These are phyloP conservation scores for Sclerotinia minor DNA, from an alignment of 2,329 filamentous ascomycete genomes.

Conservation along the genomic window DNA sequence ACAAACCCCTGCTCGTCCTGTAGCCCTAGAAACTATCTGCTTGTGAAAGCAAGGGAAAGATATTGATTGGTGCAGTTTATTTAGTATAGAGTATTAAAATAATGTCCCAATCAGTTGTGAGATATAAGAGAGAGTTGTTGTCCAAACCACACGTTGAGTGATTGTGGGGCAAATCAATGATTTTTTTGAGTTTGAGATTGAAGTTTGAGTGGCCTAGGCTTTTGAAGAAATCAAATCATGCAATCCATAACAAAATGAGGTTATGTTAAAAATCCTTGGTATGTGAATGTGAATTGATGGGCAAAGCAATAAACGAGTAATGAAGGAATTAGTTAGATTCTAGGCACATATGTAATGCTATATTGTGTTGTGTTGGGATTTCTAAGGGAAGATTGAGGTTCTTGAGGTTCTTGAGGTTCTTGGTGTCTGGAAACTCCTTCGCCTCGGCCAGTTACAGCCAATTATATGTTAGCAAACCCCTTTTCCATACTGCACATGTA, in stretches of 20 bases:
- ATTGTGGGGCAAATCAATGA: conserved; percentile 2
- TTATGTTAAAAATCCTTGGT: not conserved
- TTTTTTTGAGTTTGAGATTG: conserved; percentile 9
- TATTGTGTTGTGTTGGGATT: not conserved
- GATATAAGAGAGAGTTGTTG: not conserved
- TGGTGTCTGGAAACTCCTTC: not conserved
- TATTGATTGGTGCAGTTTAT: not conserved
- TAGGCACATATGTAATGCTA: not conserved
- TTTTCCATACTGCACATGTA: conserved; percentile 1
- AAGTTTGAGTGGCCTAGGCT: not conserved
- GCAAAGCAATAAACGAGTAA: not conserved
- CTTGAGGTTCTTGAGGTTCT: not conserved
- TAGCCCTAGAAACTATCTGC: not conserved
- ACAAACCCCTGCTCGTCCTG: conserved; percentile 1
- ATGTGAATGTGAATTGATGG: not conserved
- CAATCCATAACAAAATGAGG: not conserved
- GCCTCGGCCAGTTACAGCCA: not conserved
- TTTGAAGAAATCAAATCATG: not conserved
- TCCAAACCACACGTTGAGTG: not conserved
- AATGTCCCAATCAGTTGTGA: not conserved
- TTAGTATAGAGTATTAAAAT: conserved; percentile 2
- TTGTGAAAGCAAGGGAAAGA: not conserved
- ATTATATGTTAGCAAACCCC: conserved; percentile 5
- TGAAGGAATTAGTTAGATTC: not conserved
- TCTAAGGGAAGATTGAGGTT: not conserved